phyloP scores from a whole-genome alignment of 768 basidiomycete genomes.

The Tylopilus plumbeoviolaceoides region DNA sequence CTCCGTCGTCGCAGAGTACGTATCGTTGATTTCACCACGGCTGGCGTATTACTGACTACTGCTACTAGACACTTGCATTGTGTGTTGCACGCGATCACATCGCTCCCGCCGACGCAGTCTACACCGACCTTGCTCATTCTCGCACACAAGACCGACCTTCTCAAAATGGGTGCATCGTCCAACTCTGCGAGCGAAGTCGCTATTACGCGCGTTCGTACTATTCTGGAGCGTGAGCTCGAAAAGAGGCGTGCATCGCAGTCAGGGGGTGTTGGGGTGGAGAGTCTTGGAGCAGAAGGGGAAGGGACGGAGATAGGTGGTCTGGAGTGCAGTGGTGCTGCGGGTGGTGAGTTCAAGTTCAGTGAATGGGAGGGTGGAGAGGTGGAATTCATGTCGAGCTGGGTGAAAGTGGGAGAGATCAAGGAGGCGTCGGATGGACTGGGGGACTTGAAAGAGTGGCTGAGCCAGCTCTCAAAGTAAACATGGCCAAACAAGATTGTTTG shows the following conservation, averaged over 20 bases:
- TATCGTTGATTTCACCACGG: not conserved
- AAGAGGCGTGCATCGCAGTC: conserved; percentile 64
- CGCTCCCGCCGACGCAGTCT: conserved; percentile 65
- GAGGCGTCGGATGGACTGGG: conserved; percentile 38
- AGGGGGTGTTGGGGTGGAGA: conserved; percentile 67
- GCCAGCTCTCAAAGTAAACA: conserved; percentile 31
- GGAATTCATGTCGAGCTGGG: conserved; percentile 58
- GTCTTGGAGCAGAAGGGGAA: conserved; percentile 67
- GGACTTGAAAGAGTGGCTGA: conserved; percentile 47
- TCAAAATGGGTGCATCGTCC: conserved; percentile 43
- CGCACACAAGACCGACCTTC: conserved; percentile 73
- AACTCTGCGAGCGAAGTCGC: conserved; percentile 45
- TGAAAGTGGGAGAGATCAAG: conserved; percentile 31
- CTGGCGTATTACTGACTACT: conserved; percentile 1
- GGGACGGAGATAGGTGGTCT: conserved; percentile 67
- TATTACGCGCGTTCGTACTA: conserved; percentile 64
- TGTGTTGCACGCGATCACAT: conserved; percentile 64
- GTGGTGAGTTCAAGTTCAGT: conserved; percentile 62
- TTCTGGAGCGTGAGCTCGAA: conserved; percentile 83
- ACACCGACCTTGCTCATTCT: conserved; percentile 62
- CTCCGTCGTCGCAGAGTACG: conserved; percentile 74
- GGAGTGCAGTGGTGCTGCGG: conserved; percentile 56
- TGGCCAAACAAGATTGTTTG: conserved; percentile 20
- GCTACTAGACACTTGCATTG: conserved; percentile 63
- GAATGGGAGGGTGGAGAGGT: conserved; percentile 88